Evolutionary conservation across 2,329 filamentous ascomycete genomes (phyloP).

Genomic region (Bipolaris sorokiniana): DNA sequence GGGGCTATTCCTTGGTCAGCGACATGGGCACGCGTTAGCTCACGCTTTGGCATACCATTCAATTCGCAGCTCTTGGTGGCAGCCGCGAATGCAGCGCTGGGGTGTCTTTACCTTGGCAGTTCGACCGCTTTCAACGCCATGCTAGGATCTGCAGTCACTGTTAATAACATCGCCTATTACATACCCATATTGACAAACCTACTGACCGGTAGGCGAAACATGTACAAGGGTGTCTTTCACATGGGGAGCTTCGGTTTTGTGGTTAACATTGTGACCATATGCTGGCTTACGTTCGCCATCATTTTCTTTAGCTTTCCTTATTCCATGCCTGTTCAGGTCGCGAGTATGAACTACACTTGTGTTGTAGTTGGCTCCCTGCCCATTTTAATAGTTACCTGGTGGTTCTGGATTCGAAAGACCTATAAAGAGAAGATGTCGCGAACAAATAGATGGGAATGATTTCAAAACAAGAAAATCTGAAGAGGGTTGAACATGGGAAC

Average conservation of each 20-base stretch:
- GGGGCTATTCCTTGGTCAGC: slow-evolving; percentile 14
- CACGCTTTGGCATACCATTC: slow-evolving; percentile 12
- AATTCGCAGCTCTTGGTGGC: slow-evolving; percentile 16
- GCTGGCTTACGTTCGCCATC: slow-evolving; percentile 19
- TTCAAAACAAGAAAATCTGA: too few species aligned
- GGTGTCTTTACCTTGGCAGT: slow-evolving; percentile 15
- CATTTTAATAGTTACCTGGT: slow-evolving; percentile 13
- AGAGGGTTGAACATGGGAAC: too few species aligned
- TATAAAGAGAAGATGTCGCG: background rate
- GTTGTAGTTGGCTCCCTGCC: slow-evolving; percentile 14
- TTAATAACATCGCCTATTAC: slow-evolving; percentile 19
- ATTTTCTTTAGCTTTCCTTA: slow-evolving; percentile 18
- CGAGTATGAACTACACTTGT: slow-evolving; percentile 18
- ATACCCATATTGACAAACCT: slow-evolving; percentile 18
- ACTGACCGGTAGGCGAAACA: slow-evolving; percentile 12
- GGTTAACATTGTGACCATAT: slow-evolving; percentile 14
- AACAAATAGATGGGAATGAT: background rate
- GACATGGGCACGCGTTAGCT: slow-evolving; percentile 1
- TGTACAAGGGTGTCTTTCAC: slow-evolving; percentile 16
- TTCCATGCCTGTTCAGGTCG: slow-evolving; percentile 7
- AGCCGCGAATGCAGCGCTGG: slow-evolving; percentile 12
- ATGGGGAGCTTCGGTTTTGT: slow-evolving; percentile 13
- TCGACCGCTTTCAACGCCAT: slow-evolving; percentile 17
- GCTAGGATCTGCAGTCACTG: slow-evolving; percentile 15
- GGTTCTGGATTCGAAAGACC: slow-evolving; percentile 1